These are phyloP conservation scores for Torulaspora delbrueckii DNA, from an alignment of 805 yeast species.

Conservation along the genomic window DNA sequence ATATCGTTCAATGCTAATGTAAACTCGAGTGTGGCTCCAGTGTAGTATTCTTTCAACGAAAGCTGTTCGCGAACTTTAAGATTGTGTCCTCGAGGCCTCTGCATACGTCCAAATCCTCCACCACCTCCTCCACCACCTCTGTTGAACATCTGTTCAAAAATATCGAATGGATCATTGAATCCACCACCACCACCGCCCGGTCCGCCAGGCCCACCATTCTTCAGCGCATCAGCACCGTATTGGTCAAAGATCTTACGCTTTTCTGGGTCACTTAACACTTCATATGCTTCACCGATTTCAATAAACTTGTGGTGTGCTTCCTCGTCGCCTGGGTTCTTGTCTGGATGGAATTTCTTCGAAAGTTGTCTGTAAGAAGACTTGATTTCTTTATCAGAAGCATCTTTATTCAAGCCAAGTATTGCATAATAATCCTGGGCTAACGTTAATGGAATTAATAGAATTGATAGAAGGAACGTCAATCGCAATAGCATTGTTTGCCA, in stretches of 20 bases:
- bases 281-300: constrained; percentile 91
- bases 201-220: constrained; percentile 53
- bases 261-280: constrained; percentile 67
- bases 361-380: constrained; percentile 78
- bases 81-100: constrained; percentile 57
- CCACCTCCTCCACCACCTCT: constrained; percentile 31
- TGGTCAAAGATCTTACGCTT: constrained; percentile 65
- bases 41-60: constrained; percentile 60
- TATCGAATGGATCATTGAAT: constrained; percentile 36
- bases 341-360: constrained; percentile 89
- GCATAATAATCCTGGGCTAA: constrained; percentile 47
- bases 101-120: constrained; percentile 47
- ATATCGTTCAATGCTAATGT: constrained; percentile 62
- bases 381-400: constrained; percentile 75
- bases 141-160: constrained; percentile 35
- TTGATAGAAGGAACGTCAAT: constrained; percentile 6
- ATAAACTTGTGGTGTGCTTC: constrained; percentile 82
- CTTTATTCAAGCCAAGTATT: constrained; percentile 62
- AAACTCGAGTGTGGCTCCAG: constrained; percentile 61
- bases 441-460: constrained; percentile 15
- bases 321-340: constrained; percentile 79
- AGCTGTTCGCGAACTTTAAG: constrained; percentile 52
- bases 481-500: constrained; percentile 5
- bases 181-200: constrained; percentile 37
- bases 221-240: constrained; percentile 71